A percentile compares a stretch with the other conserved stretches of the same genome.
phyloP scores from a whole-genome alignment of 2,329 filamentous ascomycete species.

The Bipolaris cookei region DNA sequence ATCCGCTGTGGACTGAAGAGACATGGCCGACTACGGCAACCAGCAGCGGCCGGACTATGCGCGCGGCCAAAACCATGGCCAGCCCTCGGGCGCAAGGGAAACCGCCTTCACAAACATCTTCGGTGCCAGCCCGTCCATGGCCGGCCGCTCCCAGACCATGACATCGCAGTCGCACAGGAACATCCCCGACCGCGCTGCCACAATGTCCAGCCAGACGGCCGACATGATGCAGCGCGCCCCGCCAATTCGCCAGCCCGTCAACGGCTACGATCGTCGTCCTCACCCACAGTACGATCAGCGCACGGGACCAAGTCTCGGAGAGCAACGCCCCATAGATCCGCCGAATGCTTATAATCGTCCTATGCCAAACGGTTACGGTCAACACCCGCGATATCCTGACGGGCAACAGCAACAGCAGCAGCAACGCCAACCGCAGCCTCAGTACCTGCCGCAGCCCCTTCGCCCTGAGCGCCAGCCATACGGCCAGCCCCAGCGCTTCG shows the following conservation, averaged over 20 bases:
- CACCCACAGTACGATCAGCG: constrained; percentile 40
- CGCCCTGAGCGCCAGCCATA: constrained; percentile 73
- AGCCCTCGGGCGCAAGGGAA: constrained; percentile 75
- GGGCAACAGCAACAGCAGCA: constrained; percentile 29
- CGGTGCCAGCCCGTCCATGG: constrained; percentile 74
- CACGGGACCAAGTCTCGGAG: constrained; percentile 30
- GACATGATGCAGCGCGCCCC: constrained; percentile 68
- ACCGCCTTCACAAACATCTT: constrained; percentile 97
- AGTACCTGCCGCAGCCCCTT: constrained; percentile 66
- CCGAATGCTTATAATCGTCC: constrained; percentile 39
- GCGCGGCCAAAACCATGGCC: constrained; percentile 59
- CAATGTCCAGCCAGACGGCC: constrained; percentile 58
- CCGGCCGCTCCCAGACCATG: constrained; percentile 95
- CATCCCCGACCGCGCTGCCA: constrained; percentile 75
- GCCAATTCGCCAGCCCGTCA: constrained; percentile 62
- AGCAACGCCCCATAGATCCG: constrained; percentile 37
- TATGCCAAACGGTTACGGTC: constrained; percentile 50
- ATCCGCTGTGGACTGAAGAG: constrained; percentile 25
- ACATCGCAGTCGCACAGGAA: constrained; percentile 73
- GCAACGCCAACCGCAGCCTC: constrained; percentile 57
- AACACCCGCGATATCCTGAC: constrained; percentile 44
- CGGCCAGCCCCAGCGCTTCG: constrained; percentile 72
- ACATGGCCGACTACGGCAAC: constrained; percentile 69
- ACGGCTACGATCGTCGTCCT: constrained; percentile 49
- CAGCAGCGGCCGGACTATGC: constrained; percentile 67